A percentile compares a stretch with the other conserved stretches of the same genome.
phyloP scores from a whole-genome alignment of 2,329 filamentous ascomycete species.

The Pseudogymnoascus sp. region DNA sequence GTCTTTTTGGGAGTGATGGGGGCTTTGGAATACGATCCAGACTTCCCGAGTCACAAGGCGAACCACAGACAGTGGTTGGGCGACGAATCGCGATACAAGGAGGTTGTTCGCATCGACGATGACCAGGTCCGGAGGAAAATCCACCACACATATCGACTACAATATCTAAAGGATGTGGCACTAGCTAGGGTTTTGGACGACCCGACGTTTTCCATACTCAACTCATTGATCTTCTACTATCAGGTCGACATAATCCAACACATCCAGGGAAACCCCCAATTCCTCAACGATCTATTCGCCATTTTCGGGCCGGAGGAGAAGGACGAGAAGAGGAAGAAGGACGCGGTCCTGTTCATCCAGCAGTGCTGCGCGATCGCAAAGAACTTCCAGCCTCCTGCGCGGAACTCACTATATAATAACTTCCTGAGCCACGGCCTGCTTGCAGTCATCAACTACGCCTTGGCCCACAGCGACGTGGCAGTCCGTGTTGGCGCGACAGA shows the following conservation, averaged over 20 bases:
- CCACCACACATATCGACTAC: slow-evolving; percentile 88
- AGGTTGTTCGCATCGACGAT: slow-evolving; percentile 90
- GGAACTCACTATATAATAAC: slow-evolving; percentile 79
- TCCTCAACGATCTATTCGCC: slow-evolving; percentile 78
- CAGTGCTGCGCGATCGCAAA: slow-evolving; percentile 94
- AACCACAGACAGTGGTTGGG: slow-evolving; percentile 92
- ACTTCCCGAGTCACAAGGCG: slow-evolving; percentile 95
- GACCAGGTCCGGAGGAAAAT: slow-evolving; percentile 79
- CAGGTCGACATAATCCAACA: slow-evolving; percentile 97
- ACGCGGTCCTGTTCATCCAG: slow-evolving; percentile 92
- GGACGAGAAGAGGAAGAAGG: slow-evolving; percentile 72
- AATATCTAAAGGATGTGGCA: slow-evolving; percentile 98
- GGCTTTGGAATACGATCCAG: slow-evolving; percentile 93
- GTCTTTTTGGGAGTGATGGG: slow-evolving; percentile 89
- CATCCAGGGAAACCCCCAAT: slow-evolving; percentile 72
- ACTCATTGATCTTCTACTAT: slow-evolving; percentile 97
- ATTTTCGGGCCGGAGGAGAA: slow-evolving; percentile 67
- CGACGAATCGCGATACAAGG: slow-evolving; percentile 85
- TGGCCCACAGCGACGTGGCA: slow-evolving; percentile 75
- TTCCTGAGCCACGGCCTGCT: slow-evolving; percentile 85
- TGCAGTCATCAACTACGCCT: slow-evolving; percentile 82
- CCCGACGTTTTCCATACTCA: slow-evolving; percentile 93
- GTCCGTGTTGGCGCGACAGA: slow-evolving; percentile 91
- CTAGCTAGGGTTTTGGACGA: slow-evolving; percentile 93
- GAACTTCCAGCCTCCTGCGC: slow-evolving; percentile 77